These are phyloP conservation scores for Aspergillus diversus DNA, from an alignment of 495 filamentous ascomycete species.

Conservation along the genomic window DNA sequence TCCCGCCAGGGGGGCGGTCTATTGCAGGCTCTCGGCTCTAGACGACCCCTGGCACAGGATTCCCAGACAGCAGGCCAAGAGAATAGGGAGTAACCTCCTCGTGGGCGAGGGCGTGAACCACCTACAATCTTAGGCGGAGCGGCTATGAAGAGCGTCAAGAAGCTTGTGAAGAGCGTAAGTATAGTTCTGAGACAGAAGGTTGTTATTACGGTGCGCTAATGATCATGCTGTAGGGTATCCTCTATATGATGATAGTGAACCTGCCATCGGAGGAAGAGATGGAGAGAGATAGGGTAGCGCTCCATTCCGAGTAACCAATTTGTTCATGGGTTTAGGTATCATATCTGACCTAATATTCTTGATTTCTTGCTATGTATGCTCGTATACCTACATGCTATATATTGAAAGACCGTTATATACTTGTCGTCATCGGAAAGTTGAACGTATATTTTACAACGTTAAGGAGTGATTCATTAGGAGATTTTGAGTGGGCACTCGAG, in stretches of 20 bases:
- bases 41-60: not conserved
- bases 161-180: conserved; percentile 33
- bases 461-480: too few relatives aligned
- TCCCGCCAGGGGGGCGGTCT: not conserved
- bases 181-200: not conserved
- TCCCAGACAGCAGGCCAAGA: not conserved
- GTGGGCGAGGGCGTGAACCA: too few relatives aligned
- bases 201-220: not conserved
- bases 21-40: not conserved
- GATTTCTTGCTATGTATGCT: too few relatives aligned
- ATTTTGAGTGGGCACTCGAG: too few relatives aligned
- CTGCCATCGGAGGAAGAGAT: conserved; percentile 52
- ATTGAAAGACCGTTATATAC: too few relatives aligned
- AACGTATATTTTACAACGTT: too few relatives aligned
- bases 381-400: too few relatives aligned
- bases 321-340: not conserved
- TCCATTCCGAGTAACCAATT: not conserved
- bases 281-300: conserved; percentile 25
- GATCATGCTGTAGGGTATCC: conserved; percentile 38
- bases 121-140: not conserved
- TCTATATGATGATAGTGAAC: conserved; percentile 58
- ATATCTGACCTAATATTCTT: too few relatives aligned
- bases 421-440: too few relatives aligned
- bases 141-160: conserved; percentile 16
- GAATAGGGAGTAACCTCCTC: too few relatives aligned